Evolutionary conservation across 306 rosid species (phyloP).

Genomic region (Castanospermum australe): DNA sequence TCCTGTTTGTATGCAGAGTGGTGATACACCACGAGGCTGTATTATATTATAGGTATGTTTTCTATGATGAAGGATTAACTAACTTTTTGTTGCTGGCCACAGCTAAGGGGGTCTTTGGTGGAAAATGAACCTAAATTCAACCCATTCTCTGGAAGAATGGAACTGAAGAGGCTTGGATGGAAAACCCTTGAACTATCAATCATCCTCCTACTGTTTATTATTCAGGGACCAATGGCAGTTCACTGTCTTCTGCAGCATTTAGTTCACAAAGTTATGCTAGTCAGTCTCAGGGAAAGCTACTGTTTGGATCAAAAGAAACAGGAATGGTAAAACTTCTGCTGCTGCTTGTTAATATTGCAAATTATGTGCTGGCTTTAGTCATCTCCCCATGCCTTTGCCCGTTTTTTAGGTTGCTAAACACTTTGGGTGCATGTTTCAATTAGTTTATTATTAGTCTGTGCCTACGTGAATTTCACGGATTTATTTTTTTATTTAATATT

Average conservation of each 20-base stretch:
- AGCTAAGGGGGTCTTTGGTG: constrained; percentile 46
- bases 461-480: no score
- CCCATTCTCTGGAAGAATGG: constrained; percentile 72
- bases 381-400: no score
- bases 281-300: constrained; percentile 64
- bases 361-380: not conserved
- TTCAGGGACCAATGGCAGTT: constrained; percentile 30
- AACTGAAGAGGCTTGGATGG: constrained; percentile 66
- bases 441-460: no score
- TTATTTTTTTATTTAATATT: no score
- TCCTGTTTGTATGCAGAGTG: not conserved
- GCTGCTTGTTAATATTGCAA: not conserved
- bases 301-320: constrained; percentile 56
- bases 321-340: constrained; percentile 43
- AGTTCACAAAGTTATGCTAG: constrained; percentile 35
- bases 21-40: not conserved
- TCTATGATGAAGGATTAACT: not conserved
- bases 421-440: no score
- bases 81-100: constrained; percentile 19
- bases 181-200: constrained; percentile 35
- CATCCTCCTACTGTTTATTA: constrained; percentile 37
- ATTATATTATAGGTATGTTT: not conserved
- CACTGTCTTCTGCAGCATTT: constrained; percentile 45
- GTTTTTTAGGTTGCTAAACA: no score
- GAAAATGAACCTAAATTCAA: constrained; percentile 51